Evolutionary conservation across 352 stramenopile genomes (phyloP), one percentile per base, ranked within the genome.

Genomic region (Phytophthora citrophthora): DNA sequence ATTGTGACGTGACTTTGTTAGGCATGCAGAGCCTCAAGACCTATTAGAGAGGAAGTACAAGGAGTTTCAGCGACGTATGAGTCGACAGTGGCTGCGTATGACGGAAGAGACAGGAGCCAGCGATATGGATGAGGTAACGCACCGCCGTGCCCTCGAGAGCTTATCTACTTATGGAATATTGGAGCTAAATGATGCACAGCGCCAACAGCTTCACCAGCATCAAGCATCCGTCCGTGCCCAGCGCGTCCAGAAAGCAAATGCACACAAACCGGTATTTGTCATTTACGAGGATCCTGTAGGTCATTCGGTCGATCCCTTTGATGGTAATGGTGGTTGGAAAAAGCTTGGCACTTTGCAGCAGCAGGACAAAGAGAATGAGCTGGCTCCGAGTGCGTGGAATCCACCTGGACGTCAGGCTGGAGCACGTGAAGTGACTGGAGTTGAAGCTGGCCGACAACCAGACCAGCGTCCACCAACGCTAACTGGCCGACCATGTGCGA

Each of bases 21-120:
- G 86, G 66, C 88, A 90, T 64, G 82, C 86, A 27, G 61, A 88
- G 36, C 86, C 86, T 1, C 69, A 88, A 40, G 83, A 93, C 15
- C 54, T 93, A 15, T 38, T 94, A 38, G 65, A 83, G 26, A 75
- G 79, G 26, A 93, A 93, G 52, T 92, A 90, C 68, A 89, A 88
- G 64, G 86, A 93, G 45, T 94, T 94, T 50, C 86, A 94, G 56
- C 76, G 82, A 36, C 81, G 86, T 2, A 94, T 94, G 86, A 91
- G 79, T 63, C 81, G 86, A 6, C 84, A 92, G 52, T 94, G 86
- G 86, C 57, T 91, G 29, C 82, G 74, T 58, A 81, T 93, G 59
- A 89, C 81, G 8, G 71, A 83, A 36, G 74, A 79, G 38, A 75
- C 59, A 31, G 53, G 48, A 36, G 40, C 47, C 5, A 72, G 61